A percentile compares a stretch with the other conserved stretches of the same genome.
phyloP scores from a whole-genome alignment of 2,329 filamentous ascomycete genomes.

The Domatiomyces globalis region DNA sequence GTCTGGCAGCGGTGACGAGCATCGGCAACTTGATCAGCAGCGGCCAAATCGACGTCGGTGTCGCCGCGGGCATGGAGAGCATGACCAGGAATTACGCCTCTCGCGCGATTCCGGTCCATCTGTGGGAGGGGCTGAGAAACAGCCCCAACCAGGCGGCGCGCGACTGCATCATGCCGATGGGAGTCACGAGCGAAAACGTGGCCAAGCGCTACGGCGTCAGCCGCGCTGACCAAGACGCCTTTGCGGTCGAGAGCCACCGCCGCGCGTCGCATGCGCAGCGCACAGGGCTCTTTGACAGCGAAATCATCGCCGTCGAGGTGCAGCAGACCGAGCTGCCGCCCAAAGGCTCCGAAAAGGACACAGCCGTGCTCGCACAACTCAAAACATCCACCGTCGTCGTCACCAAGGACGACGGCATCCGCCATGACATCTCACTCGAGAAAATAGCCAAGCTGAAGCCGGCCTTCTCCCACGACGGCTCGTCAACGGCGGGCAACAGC shows the following conservation, averaged over 20 bases:
- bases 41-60: constrained; percentile 57
- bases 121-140: constrained; percentile 61
- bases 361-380: neutral
- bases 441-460: constrained; percentile 69
- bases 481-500: constrained; percentile 72
- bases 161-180: constrained; percentile 93
- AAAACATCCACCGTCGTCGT: constrained; percentile 42
- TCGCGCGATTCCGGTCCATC: constrained; percentile 65
- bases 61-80: constrained; percentile 87
- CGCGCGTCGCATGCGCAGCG: constrained; percentile 58
- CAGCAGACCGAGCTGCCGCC: constrained; percentile 48
- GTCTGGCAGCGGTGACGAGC: constrained; percentile 60
- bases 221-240: constrained; percentile 65
- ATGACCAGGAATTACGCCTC: constrained; percentile 87
- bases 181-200: constrained; percentile 78
- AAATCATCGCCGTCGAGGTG: constrained; percentile 71
- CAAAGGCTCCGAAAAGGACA: constrained; percentile 30
- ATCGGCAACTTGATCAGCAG: constrained; percentile 63
- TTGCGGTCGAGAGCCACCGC: constrained; percentile 60
- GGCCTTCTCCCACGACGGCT: constrained; percentile 61
- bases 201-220: constrained; percentile 60
- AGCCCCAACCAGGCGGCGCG: constrained; percentile 52
- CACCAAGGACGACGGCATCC: constrained; percentile 67
- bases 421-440: constrained; percentile 52
- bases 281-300: constrained; percentile 55